Percentiles rank a stretch among this genome's conserved stretches.
phyloP scores from a whole-genome alignment of 1,284 basidiomycete genomes.

The Trichosporon inkin region DNA sequence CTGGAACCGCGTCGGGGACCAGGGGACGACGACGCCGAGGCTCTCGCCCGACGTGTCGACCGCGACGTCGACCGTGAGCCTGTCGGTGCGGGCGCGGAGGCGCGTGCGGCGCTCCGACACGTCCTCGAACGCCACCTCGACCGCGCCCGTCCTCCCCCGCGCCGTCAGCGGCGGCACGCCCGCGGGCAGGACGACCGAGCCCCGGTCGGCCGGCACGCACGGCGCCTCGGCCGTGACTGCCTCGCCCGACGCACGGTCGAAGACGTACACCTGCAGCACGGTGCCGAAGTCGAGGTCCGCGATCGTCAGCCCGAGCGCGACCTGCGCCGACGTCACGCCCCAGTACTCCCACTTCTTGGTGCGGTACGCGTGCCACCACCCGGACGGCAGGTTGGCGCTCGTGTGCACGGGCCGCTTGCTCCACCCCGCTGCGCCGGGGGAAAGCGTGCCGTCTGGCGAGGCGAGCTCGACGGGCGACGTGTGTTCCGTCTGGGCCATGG shows the following conservation, averaged over 20 bases:
- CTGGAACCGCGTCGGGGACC: conserved; percentile 2
- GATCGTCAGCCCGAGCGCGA: conserved; percentile 11
- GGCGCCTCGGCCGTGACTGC: not conserved
- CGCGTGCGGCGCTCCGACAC: not conserved
- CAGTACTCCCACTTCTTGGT: conserved; percentile 15
- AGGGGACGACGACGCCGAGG: conserved; percentile 11
- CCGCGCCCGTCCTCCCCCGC: not conserved
- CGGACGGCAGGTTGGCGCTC: conserved; percentile 1
- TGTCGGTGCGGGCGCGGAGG: not conserved
- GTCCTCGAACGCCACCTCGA: not conserved
- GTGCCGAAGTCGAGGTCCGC: conserved; percentile 12
- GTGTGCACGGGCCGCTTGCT: not conserved
- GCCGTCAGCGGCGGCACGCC: conserved; percentile 1
- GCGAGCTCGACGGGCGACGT: conserved; percentile 16
- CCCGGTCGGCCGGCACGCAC: not conserved
- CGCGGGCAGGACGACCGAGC: not conserved
- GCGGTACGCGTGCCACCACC: conserved; percentile 4
- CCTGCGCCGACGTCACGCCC: not conserved
- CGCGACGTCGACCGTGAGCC: not conserved
- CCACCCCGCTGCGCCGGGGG: not conserved
- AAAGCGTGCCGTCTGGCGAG: conserved; percentile 56
- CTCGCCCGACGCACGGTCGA: conserved; percentile 1
- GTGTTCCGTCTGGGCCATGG: conserved; percentile 14
- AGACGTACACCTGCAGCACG: conserved; percentile 7
- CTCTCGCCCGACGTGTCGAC: conserved; percentile 8